Evolutionary conservation across 2,329 filamentous ascomycete genomes (phyloP), one percentile per base, ranked within the genome.

Genomic region (Epichloe glyceriae): DNA sequence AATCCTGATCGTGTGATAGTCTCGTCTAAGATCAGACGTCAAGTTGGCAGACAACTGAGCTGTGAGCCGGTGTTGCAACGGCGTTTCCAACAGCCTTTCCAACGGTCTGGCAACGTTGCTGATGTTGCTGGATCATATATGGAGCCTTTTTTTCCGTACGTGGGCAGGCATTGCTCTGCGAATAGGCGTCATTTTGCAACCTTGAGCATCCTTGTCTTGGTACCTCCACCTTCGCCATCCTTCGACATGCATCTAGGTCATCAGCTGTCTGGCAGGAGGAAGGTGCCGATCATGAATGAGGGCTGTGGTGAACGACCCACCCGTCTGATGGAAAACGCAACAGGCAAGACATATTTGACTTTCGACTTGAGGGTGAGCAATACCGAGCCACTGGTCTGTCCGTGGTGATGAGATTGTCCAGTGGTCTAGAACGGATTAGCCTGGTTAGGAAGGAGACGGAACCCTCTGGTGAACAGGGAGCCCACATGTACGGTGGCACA

Each of bases 71-170:
- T 39, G 12, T 35, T 49, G 30, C 26, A 20, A 10, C n/a, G 14
- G 26, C n/a, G 14, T n/a, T 11, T n/a, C 37, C 7, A n/a, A 22
- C 19, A 30, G 46, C 30, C 38, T 41, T 22, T 34, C 26, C 39
- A 20, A 10, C 30, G n/a, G 35, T 17, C 12, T 49, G 34, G 53
- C 50, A 52, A 54, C 53, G 53, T 54, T 54, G 53, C 50, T 49
- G 19, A 44, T 30, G 38, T 15, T 15, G 8, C 7, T 34, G 17
- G 39, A 19, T 20, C 14, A 33, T 10, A 30, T 30, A 5, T 26
- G 42, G 7, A n/a, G 14, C 20, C 42, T 30, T 30, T 6, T 26
- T 17, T 12, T 20, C n/a, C 8, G 30, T 11, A 14, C 11, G 8
- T 22, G 11, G 19, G 39, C 17, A 22, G 40, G 40, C 5, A 12